Evolutionary conservation across 495 filamentous ascomycete genomes (phyloP).

Genomic region (Thermothielavioides terrestris): DNA sequence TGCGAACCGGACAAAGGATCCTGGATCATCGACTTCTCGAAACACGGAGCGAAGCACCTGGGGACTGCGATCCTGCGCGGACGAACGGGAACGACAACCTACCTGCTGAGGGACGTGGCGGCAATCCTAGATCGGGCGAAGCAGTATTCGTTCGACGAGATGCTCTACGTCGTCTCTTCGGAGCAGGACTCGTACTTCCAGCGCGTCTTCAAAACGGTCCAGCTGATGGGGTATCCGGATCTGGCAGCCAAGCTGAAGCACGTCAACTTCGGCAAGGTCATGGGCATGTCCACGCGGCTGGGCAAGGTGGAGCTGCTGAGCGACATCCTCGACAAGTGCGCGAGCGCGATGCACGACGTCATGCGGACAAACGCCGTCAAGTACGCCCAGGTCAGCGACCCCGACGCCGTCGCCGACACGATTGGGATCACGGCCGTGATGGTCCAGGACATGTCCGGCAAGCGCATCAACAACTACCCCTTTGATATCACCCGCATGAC

Average conservation of each 20-base stretch:
- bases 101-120: conserved; percentile 56
- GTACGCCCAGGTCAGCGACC: conserved; percentile 50
- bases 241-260: conserved; percentile 48
- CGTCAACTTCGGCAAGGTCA: conserved; percentile 55
- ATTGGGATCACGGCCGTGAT: conserved; percentile 56
- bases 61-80: conserved; percentile 48
- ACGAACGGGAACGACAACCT: conserved; percentile 53
- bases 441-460: conserved; percentile 58
- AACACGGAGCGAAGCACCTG: conserved; percentile 54
- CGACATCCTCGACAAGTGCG: conserved; percentile 51
- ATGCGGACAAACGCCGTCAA: conserved; percentile 54
- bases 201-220: conserved; percentile 55
- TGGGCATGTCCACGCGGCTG: conserved; percentile 54
- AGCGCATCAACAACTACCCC: conserved; percentile 55
- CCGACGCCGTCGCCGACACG: conserved; percentile 46
- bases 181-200: conserved; percentile 52
- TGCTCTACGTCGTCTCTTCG: conserved; percentile 60
- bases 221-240: conserved; percentile 48
- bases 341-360: conserved; percentile 54
- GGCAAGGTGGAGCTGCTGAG: conserved; percentile 47
- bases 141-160: conserved; percentile 55
- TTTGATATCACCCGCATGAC: conserved; percentile 58
- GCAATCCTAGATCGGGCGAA: conserved; percentile 49
- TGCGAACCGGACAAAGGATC: conserved; percentile 79
- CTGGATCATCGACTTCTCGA: conserved; percentile 74